phyloP scores from a whole-genome alignment of 2,329 filamentous ascomycete species.

The Pseudomassariella vexata region DNA sequence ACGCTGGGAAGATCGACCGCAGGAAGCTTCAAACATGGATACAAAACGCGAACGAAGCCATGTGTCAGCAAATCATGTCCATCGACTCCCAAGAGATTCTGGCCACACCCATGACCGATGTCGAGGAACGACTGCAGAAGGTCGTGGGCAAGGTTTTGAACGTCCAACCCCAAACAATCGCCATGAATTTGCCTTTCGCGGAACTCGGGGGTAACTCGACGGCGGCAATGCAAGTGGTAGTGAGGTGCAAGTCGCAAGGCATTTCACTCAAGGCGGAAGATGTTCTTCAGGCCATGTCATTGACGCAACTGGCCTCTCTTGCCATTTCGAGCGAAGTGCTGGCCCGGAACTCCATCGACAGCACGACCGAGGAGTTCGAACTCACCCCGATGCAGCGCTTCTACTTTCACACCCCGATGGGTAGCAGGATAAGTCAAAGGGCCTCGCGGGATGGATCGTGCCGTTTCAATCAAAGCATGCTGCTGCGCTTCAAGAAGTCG shows the following conservation, averaged over 20 bases:
- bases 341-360: constrained; percentile 25
- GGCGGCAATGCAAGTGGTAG: constrained; percentile 31
- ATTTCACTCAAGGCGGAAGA: constrained; percentile 30
- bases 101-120: constrained; percentile 27
- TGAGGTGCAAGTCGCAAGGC: constrained; percentile 30
- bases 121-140: constrained; percentile 33
- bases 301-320: constrained; percentile 31
- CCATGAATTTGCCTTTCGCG: constrained; percentile 34
- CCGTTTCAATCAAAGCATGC: constrained; percentile 45
- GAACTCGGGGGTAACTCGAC: constrained; percentile 34
- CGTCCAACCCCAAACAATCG: constrained; percentile 31
- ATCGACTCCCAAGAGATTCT: constrained; percentile 31
- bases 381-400: constrained; percentile 50
- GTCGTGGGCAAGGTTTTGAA: constrained; percentile 31
- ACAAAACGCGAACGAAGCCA: constrained; percentile 43
- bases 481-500: constrained; percentile 37
- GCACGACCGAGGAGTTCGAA: constrained; percentile 32
- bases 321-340: constrained; percentile 26
- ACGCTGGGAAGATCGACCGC: constrained; percentile 32
- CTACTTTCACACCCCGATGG: constrained; percentile 43
- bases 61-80: constrained; percentile 39
- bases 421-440: constrained; percentile 25
- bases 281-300: constrained; percentile 28
- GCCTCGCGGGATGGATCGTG: constrained; percentile 28
- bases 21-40: constrained; percentile 46